Conservation (phyloP, 148 eudicot genomes). For the Diospyros lotus region DNA sequence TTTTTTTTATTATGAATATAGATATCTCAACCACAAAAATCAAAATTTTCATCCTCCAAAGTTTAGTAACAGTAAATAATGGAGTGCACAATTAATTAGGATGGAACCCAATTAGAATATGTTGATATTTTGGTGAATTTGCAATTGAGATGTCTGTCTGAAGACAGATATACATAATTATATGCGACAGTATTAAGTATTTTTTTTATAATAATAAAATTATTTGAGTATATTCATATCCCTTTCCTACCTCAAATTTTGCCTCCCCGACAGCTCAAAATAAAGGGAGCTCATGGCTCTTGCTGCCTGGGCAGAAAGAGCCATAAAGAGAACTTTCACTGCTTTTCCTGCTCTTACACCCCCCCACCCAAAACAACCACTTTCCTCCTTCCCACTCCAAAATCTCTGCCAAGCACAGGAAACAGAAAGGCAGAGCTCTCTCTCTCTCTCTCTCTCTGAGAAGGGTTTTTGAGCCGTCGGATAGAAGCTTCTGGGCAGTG, state of each 20-base stretch:
- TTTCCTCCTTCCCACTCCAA: background rate
- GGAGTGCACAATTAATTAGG: too few relatives aligned
- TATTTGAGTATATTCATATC: background rate
- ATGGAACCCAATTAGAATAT: too few relatives aligned
- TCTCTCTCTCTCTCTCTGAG: background rate
- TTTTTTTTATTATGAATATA: too few relatives aligned
- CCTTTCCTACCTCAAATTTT: conserved; percentile 11
- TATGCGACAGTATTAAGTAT: too few relatives aligned
- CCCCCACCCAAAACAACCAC: background rate
- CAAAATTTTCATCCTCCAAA: too few relatives aligned
- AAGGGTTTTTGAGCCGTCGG: too few relatives aligned
- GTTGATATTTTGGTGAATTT: too few relatives aligned
- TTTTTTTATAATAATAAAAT: too few relatives aligned
- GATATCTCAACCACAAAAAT: too few relatives aligned
- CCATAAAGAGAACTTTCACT: background rate
- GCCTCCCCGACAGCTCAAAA: conserved; percentile 35
- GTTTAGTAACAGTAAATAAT: too few relatives aligned
- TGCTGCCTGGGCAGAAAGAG: conserved; percentile 5
- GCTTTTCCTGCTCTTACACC: conserved; percentile 12
- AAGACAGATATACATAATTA: too few relatives aligned
- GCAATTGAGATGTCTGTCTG: too few relatives aligned
- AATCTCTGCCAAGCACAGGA: background rate
- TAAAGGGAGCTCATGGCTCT: conserved; percentile 15
- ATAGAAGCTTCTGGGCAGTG: background rate
- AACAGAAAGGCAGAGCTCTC: background rate